Percentiles rank a stretch among this genome's conserved stretches.
phyloP scores from a whole-genome alignment of 768 basidiomycete genomes.

The Brasilioporus rufonigricans region DNA sequence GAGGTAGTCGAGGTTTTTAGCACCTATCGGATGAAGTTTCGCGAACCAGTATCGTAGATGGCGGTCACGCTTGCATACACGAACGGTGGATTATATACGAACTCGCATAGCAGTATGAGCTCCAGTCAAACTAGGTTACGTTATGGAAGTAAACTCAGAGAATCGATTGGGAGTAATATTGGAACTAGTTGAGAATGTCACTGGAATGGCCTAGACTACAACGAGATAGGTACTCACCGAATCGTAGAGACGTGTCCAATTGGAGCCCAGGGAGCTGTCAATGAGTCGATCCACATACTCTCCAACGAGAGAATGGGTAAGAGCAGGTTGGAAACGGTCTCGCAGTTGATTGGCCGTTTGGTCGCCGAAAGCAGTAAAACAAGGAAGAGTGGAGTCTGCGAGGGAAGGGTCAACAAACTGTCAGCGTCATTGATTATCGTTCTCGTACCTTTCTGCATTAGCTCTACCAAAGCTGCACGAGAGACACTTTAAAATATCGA shows the following conservation, averaged over 20 bases:
- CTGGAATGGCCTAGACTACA: background rate
- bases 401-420: slow-evolving; percentile 1
- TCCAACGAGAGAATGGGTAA: slow-evolving; percentile 81
- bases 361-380: slow-evolving; percentile 88
- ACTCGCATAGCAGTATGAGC: background rate
- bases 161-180: slow-evolving; percentile 93
- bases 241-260: slow-evolving; percentile 96
- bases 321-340: slow-evolving; percentile 89
- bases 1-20: background rate
- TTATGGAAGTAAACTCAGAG: slow-evolving; percentile 38
- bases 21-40: background rate
- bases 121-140: background rate
- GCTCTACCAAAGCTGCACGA: slow-evolving; percentile 73
- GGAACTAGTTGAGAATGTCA: slow-evolving; percentile 53
- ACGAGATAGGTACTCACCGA: slow-evolving; percentile 53
- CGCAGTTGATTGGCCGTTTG: slow-evolving; percentile 86
- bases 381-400: slow-evolving; percentile 83
- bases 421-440: slow-evolving; percentile 7
- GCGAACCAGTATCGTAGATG: background rate
- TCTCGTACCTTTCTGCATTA: slow-evolving; percentile 89
- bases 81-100: background rate
- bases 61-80: slow-evolving; percentile 4
- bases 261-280: slow-evolving; percentile 85
- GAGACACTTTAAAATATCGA: slow-evolving; percentile 4
- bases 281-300: slow-evolving; percentile 90